Conservation (phyloP, 2,329 filamentous ascomycete species). For the Talaromyces sp. region DNA sequence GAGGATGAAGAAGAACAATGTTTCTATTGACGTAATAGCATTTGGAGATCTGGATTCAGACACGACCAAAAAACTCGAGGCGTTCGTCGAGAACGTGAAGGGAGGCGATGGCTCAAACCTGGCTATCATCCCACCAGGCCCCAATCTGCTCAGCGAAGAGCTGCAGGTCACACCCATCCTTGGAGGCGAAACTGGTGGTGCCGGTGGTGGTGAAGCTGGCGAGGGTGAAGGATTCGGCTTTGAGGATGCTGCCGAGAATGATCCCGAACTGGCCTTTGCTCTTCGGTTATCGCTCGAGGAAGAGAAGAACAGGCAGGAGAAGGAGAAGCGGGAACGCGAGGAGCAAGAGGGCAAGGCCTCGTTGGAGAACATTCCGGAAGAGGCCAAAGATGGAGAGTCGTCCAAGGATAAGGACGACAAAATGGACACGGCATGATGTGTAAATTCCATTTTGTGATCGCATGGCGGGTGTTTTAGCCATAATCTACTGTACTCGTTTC, state of each 20-base stretch:
- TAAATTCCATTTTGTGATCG: neutral
- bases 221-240: slow-evolving; percentile 59
- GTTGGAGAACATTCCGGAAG: slow-evolving; percentile 76
- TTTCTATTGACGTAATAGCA: slow-evolving; percentile 87
- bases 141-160: slow-evolving; percentile 87
- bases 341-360: slow-evolving; percentile 65
- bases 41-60: slow-evolving; percentile 93
- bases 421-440: slow-evolving; percentile 79
- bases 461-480: neutral
- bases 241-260: slow-evolving; percentile 74
- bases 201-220: slow-evolving; percentile 34
- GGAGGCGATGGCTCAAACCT: slow-evolving; percentile 85
- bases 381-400: slow-evolving; percentile 46
- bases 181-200: slow-evolving; percentile 68
- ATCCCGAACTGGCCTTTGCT: slow-evolving; percentile 90
- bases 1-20: slow-evolving; percentile 98
- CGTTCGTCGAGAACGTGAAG: slow-evolving; percentile 92
- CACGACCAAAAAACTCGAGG: slow-evolving; percentile 79
- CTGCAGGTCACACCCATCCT: slow-evolving; percentile 85
- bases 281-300: slow-evolving; percentile 98
- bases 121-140: slow-evolving; percentile 82
- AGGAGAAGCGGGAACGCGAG: slow-evolving; percentile 70
- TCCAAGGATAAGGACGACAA: slow-evolving; percentile 57
- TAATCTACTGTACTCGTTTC: neutral
- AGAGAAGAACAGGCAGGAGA: slow-evolving; percentile 89